A percentile compares a stretch with the other conserved stretches of the same genome.
Evolutionary conservation across 192 early-diverging fungal genomes (phyloP).

Genomic region (Mortierella antarctica): DNA sequence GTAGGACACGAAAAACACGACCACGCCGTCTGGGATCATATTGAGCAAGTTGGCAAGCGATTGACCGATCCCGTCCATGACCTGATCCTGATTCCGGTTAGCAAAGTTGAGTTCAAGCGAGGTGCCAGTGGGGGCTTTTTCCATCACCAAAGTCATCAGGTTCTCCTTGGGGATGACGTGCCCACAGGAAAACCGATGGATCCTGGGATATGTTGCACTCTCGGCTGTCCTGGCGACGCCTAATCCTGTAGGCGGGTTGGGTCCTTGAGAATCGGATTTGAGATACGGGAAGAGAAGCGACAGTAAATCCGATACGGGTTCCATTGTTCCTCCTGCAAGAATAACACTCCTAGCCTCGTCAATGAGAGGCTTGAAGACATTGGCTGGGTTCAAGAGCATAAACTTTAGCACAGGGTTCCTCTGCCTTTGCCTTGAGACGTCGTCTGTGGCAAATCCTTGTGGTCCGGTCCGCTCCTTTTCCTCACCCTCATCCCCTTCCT

Average conservation of each 20-base stretch:
- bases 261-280: background rate
- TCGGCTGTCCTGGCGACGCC: background rate
- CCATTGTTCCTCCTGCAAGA: conserved; percentile 94
- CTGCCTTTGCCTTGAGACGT: conserved; percentile 3
- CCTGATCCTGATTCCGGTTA: conserved; percentile 51
- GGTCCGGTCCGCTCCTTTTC: background rate
- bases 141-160: conserved; percentile 72
- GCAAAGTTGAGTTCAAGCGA: conserved; percentile 77
- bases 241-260: background rate
- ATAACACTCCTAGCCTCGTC: conserved; percentile 84
- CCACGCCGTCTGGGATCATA: conserved; percentile 85
- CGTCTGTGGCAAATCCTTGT: background rate
- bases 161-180: conserved; percentile 88
- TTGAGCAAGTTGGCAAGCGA: conserved; percentile 75
- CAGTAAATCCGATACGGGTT: conserved; percentile 69
- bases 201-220: conserved; percentile 29
- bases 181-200: conserved; percentile 80
- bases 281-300: conserved; percentile 50
- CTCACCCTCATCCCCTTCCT: background rate
- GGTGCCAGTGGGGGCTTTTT: conserved; percentile 71
- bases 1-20: conserved; percentile 91
- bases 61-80: conserved; percentile 78
- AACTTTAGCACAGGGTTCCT: conserved; percentile 72
- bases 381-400: conserved; percentile 86
- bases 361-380: conserved; percentile 80